Evolutionary conservation across 2,329 filamentous ascomycete genomes (phyloP).

Genomic region (Pseudogymnoascus sp.): DNA sequence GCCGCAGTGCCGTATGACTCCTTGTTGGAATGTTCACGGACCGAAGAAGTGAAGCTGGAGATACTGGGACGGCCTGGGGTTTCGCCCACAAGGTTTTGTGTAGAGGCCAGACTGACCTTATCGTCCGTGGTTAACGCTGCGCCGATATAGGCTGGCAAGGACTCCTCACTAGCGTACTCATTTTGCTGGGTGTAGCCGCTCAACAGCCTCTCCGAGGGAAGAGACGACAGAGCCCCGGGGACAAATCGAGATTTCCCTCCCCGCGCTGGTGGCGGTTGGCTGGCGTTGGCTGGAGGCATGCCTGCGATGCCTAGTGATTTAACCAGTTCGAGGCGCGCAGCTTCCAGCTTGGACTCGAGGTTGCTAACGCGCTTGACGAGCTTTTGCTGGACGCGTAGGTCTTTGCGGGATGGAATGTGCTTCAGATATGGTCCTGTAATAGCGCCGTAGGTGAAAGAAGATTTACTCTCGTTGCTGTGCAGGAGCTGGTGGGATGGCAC

Average conservation of each 20-base stretch:
- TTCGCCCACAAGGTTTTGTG: background rate
- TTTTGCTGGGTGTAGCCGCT: slow-evolving; percentile 24
- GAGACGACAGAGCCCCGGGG: slow-evolving; percentile 35
- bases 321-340: slow-evolving; percentile 45
- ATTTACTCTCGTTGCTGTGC: background rate
- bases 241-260: slow-evolving; percentile 31
- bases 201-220: slow-evolving; percentile 39
- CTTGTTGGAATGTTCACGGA: background rate
- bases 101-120: background rate
- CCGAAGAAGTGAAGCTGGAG: background rate
- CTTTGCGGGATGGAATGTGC: slow-evolving; percentile 43
- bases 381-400: slow-evolving; percentile 49
- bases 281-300: slow-evolving; percentile 22
- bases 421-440: background rate
- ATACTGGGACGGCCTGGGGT: background rate
- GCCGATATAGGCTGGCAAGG: background rate
- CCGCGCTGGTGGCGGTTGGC: slow-evolving; percentile 23
- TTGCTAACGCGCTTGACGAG: slow-evolving; percentile 53
- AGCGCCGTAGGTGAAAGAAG: background rate
- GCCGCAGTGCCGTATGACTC: background rate
- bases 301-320: slow-evolving; percentile 37
- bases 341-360: slow-evolving; percentile 49
- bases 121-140: background rate
- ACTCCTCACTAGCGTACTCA: background rate
- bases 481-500: background rate